Conservation (phyloP, 768 basidiomycete species). For the Nidularia pulvinata region DNA sequence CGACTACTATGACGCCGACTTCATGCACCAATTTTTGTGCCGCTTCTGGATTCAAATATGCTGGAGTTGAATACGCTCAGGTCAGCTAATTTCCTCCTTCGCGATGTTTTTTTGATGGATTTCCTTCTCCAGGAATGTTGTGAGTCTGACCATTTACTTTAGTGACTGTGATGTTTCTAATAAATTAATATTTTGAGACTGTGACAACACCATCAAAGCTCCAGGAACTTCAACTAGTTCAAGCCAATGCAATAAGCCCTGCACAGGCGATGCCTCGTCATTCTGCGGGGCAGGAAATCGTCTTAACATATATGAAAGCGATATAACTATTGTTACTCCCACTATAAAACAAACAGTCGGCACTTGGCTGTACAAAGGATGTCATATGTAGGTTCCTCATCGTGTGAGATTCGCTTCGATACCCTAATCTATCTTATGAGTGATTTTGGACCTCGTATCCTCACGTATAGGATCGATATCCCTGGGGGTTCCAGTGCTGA, state of each 20-base stretch:
- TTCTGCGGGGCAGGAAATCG: background rate
- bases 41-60: background rate
- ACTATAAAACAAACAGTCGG: background rate
- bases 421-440: background rate
- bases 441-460: conserved; percentile 7
- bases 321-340: background rate
- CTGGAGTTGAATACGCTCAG: background rate
- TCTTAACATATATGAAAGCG: background rate
- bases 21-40: background rate
- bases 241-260: background rate
- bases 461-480: conserved; percentile 8
- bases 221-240: background rate
- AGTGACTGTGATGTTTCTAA: background rate
- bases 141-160: background rate
- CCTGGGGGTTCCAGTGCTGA: conserved; percentile 9
- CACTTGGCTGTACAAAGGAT: background rate
- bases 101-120: background rate
- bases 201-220: background rate
- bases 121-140: background rate
- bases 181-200: background rate
- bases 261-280: background rate
- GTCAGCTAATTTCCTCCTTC: background rate
- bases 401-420: background rate
- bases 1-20: background rate
- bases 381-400: background rate